Conservation (phyloP, 352 stramenopile species). For the Phytophthora hibernalis region DNA sequence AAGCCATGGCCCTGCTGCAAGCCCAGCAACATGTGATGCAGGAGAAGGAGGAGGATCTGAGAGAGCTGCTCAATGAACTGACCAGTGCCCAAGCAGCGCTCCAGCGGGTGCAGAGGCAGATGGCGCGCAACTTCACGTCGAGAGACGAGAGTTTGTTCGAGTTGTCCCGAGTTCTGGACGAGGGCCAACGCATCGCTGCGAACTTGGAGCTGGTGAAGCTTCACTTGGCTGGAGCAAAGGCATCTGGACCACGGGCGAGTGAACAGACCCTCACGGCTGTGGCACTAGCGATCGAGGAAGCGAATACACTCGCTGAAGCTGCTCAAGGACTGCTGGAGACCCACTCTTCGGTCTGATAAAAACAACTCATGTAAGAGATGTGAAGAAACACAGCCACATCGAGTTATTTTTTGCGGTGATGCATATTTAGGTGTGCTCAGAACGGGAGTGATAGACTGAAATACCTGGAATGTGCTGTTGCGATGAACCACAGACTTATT, state of each 20-base stretch:
- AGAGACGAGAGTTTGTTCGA: slow-evolving; percentile 60
- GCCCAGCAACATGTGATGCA: slow-evolving; percentile 64
- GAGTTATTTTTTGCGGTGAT: slow-evolving; percentile 22
- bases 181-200: slow-evolving; percentile 35
- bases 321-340: slow-evolving; percentile 41
- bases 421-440: slow-evolving; percentile 14
- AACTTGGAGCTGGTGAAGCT: slow-evolving; percentile 65
- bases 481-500: background rate
- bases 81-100: slow-evolving; percentile 42
- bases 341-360: slow-evolving; percentile 32
- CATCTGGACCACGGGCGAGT: slow-evolving; percentile 17
- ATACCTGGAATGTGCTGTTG: slow-evolving; percentile 8
- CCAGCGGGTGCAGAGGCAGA: slow-evolving; percentile 46
- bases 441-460: slow-evolving; percentile 8
- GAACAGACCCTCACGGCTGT: slow-evolving; percentile 37
- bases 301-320: slow-evolving; percentile 24
- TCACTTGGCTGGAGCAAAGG: slow-evolving; percentile 41
- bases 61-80: slow-evolving; percentile 69
- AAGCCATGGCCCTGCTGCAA: slow-evolving; percentile 77
- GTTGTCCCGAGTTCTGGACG: slow-evolving; percentile 51
- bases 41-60: slow-evolving; percentile 74
- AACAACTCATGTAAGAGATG: background rate
- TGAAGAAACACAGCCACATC: background rate
- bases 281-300: slow-evolving; percentile 38
- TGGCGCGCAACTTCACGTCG: slow-evolving; percentile 59